Evolutionary conservation across 345 rosid species (phyloP).

Genomic region (Lepidium didymum): DNA sequence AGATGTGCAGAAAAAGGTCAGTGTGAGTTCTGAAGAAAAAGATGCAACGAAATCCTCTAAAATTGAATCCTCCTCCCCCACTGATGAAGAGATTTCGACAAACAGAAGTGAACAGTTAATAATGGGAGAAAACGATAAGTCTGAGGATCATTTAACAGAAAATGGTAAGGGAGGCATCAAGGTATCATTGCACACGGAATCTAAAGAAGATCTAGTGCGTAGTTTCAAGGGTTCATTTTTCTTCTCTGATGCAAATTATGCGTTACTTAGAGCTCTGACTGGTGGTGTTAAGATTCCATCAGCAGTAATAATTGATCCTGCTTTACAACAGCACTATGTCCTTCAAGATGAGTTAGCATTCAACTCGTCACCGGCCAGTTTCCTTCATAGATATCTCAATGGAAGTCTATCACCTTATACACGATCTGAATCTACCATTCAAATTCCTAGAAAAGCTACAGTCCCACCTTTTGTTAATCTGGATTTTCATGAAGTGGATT

Average conservation of each 20-base stretch:
- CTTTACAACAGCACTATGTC: constrained; percentile 59
- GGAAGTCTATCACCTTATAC: constrained; percentile 61
- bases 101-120: constrained; percentile 23
- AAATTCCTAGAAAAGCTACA: constrained; percentile 39
- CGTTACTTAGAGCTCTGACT: constrained; percentile 52
- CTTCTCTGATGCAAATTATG: constrained; percentile 72
- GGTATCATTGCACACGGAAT: constrained; percentile 21
- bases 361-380: constrained; percentile 39
- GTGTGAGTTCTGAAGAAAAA: constrained; percentile 22
- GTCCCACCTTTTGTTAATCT: constrained; percentile 73
- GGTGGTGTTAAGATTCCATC: constrained; percentile 73
- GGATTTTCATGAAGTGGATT: constrained; percentile 73
- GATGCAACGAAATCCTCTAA: constrained; percentile 25
- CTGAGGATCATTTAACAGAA: constrained; percentile 19
- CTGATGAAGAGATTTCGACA: constrained; percentile 26
- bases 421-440: constrained; percentile 42
- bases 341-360: constrained; percentile 32
- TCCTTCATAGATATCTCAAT: constrained; percentile 53
- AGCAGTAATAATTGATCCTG: constrained; percentile 62
- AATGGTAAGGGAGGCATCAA: constrained; percentile 27
- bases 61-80: constrained; percentile 27
- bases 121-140: constrained; percentile 30
- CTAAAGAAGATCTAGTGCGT: constrained; percentile 34
- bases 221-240: constrained; percentile 59
- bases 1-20: constrained; percentile 16